Evolutionary conservation across 345 rosid genomes (phyloP).

Genomic region (Euphorbia peplus): DNA sequence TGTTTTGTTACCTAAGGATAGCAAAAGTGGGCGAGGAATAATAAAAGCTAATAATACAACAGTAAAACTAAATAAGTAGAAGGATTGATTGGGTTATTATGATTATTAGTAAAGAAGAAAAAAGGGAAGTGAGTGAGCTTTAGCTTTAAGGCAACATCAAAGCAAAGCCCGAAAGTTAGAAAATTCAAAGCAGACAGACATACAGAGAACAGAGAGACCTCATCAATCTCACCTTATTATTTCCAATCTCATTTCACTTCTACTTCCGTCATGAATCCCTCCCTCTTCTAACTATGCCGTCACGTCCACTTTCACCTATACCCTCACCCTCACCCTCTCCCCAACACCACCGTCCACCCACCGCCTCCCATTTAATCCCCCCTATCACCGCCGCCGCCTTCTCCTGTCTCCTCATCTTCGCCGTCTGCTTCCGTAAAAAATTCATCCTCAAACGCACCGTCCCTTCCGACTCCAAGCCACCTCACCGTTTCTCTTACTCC

Average conservation of each 20-base stretch:
- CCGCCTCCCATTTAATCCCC: slow-evolving; percentile 38
- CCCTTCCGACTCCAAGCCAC: slow-evolving; percentile 59
- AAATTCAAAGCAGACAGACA: background rate
- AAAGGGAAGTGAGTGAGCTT: background rate
- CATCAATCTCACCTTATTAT: background rate
- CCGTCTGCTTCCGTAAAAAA: slow-evolving; percentile 60
- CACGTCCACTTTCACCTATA: slow-evolving; percentile 35
- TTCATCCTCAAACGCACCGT: slow-evolving; percentile 72
- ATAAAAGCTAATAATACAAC: no score
- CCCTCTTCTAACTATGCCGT: slow-evolving; percentile 36
- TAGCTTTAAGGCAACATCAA: background rate
- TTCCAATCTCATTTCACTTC: no score
- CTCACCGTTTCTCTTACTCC: slow-evolving; percentile 67
- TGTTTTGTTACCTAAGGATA: no score
- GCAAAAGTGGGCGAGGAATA: no score
- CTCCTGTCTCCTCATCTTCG: slow-evolving; percentile 41
- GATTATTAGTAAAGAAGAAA: no score
- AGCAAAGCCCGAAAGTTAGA: background rate
- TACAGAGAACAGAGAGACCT: no score
- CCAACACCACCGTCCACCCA: slow-evolving; percentile 24
- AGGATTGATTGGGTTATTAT: background rate
- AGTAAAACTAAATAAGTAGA: no score
- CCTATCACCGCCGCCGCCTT: slow-evolving; percentile 41
- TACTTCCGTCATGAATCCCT: background rate
- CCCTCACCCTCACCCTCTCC: background rate